phyloP scores from a whole-genome alignment of 306 rosid species.

The Coriaria nepalensis region DNA sequence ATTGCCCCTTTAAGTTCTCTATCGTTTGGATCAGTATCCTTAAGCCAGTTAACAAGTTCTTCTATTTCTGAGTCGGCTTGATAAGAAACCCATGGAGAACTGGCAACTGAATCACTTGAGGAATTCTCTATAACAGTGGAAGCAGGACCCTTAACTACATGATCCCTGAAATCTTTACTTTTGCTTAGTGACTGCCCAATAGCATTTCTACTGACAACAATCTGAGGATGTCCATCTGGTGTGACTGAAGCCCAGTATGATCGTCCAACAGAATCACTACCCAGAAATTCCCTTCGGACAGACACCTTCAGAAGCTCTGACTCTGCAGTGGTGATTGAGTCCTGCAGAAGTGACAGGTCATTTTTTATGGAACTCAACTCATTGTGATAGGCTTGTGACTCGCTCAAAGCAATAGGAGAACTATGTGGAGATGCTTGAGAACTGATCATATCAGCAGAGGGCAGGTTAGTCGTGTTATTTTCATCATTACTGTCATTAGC shows the following conservation, averaged over 20 bases:
- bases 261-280: constrained; percentile 61
- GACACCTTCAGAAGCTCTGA: constrained; percentile 56
- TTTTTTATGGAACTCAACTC: constrained; percentile 63
- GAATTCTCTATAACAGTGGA: neutral
- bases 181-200: constrained; percentile 21
- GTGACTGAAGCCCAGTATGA: constrained; percentile 65
- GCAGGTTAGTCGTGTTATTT: constrained; percentile 25
- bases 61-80: constrained; percentile 59
- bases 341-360: constrained; percentile 44
- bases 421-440: constrained; percentile 23
- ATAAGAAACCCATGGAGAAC: constrained; percentile 57
- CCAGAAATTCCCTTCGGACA: constrained; percentile 73
- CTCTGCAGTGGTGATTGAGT: constrained; percentile 42
- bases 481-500: constrained; percentile 27
- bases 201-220: constrained; percentile 57
- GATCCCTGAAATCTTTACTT: constrained; percentile 17
- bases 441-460: constrained; percentile 24
- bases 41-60: constrained; percentile 61
- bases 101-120: constrained; percentile 18
- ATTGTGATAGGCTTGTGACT: constrained; percentile 36
- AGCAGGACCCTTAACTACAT: constrained; percentile 20
- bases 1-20: constrained; percentile 74
- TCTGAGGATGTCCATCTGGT: constrained; percentile 32
- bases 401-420: constrained; percentile 26
- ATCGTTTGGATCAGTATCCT: constrained; percentile 50